These are phyloP conservation scores for Macrolepiota fuliginosa DNA, from an alignment of 768 basidiomycete genomes.

Conservation along the genomic window DNA sequence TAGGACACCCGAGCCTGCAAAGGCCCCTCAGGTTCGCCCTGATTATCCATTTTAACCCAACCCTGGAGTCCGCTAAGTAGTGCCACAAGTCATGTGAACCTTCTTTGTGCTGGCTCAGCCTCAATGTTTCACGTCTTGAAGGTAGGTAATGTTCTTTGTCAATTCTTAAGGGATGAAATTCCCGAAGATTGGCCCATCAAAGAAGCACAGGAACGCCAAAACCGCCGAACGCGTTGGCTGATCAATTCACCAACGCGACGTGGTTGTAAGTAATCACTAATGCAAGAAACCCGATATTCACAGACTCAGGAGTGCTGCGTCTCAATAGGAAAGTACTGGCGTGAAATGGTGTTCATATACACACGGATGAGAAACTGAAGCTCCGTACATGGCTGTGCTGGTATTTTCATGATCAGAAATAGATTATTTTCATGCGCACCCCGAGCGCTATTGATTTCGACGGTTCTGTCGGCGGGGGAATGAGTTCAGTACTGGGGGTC, in stretches of 20 bases:
- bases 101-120: background rate
- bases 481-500: background rate
- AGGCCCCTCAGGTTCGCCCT: background rate
- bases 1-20: background rate
- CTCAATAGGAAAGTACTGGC: background rate
- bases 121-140: conserved; percentile 3
- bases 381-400: background rate
- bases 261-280: background rate
- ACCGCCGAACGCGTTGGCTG: conserved; percentile 7
- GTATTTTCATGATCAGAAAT: background rate
- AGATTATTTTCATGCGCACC: background rate
- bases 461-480: conserved; percentile 9
- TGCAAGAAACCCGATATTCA: background rate
- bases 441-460: background rate
- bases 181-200: background rate
- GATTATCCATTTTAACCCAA: background rate
- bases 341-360: background rate
- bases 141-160: background rate
- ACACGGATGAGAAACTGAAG: conserved; percentile 2
- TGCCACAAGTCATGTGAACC: background rate
- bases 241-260: conserved; percentile 1
- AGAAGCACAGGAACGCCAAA: conserved; percentile 8
- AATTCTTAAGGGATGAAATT: conserved; percentile 5
- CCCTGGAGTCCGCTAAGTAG: background rate
- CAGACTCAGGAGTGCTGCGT: conserved; percentile 10